Evolutionary conservation across 768 basidiomycete genomes (phyloP), one percentile per base, ranked within the genome.

Genomic region (Tricholoma hemisulphureum): DNA sequence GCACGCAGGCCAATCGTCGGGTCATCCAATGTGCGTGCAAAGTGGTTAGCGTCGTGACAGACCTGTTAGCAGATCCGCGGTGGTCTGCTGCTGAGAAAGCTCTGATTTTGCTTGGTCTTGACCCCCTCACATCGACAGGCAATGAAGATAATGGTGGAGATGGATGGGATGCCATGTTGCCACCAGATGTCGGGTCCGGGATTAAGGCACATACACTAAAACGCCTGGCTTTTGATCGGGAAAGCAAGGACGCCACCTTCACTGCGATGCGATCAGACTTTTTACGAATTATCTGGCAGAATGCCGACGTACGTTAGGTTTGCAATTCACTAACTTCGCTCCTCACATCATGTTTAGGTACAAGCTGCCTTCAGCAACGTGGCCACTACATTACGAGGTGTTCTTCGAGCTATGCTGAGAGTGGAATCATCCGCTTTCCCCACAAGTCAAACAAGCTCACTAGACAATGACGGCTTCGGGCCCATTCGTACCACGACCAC

Each of bases 71-170:
- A 18, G 67, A 75, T 24, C 61, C 71, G 16, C 77, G 72, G 14
- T 89, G 89, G 88, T 83, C 80, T 1, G 61, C 75, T 0, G 70
- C 81, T 8, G 91, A 95, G 64, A 83, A 84, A 63, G 78, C 85
- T 1, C 60, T 86, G 10, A 80, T 97, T 8, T 66, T 91, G 45
- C 76, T 80, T 39, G 86, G 83, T 0, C 73, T 96, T 21, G 84
- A 88, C 53, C 86, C 88, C 24, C 68, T 95, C 43, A 74, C 87
- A 18, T 63, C 72, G n/a, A 73, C 73, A 31, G 75, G 69, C 6
- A 71, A 75, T 35, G 62, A 61, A 2, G 49, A 60, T 2, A 63
- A 67, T 3, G 71, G 68, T 5, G 69, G 69, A n/a, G 26, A 57
- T 6, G 68, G 70, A 50, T 76, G 72, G 65, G 71, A 69, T n/a